Conservation (phyloP, 164 flowering plant species). For the Stephania japonica region DNA sequence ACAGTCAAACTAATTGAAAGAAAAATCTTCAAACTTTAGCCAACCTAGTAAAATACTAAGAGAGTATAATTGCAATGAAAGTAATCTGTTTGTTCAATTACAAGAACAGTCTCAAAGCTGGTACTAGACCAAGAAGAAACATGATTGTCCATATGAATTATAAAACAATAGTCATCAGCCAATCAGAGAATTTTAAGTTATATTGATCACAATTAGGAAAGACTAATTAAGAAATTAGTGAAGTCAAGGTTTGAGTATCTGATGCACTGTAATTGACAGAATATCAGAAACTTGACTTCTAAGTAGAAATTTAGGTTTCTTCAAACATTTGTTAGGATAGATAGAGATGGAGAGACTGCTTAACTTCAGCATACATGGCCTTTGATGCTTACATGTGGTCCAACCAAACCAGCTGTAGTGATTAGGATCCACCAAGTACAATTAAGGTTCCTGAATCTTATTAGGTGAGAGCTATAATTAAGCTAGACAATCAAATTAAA, state of each 20-base stretch:
- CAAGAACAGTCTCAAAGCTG: neutral
- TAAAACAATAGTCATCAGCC: neutral
- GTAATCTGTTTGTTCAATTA: too few species aligned
- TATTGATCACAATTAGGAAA: neutral
- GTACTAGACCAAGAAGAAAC: neutral
- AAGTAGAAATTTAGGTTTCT: neutral
- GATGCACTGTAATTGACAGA: neutral
- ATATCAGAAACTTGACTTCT: neutral
- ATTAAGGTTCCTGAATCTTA: neutral
- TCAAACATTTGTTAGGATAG: neutral
- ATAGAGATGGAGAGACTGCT: neutral
- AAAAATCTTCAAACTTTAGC: neutral
- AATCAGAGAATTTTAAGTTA: neutral
- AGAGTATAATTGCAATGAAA: too few species aligned
- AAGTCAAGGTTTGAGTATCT: neutral
- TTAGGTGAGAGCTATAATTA: neutral
- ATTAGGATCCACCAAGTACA: neutral
- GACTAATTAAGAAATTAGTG: neutral
- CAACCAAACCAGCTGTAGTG: neutral
- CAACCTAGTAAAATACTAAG: neutral
- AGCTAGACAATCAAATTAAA: neutral
- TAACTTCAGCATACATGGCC: neutral
- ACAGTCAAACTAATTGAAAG: neutral
- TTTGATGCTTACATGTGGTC: neutral
- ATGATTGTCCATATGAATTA: neutral